phyloP scores from a whole-genome alignment of 768 basidiomycete species.

The Tricholoma furcatifolium region DNA sequence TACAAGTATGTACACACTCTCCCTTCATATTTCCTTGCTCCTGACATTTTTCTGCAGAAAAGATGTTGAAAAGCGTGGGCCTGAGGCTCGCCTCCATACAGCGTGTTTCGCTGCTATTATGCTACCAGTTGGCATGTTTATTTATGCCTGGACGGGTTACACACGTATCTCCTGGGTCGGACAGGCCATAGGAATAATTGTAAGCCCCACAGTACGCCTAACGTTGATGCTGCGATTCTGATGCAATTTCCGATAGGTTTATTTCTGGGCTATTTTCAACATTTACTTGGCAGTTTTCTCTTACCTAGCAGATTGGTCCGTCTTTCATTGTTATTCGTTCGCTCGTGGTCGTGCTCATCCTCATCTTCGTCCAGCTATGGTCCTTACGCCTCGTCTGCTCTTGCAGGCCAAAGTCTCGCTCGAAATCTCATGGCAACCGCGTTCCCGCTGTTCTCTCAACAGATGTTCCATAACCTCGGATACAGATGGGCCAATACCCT shows the following conservation, averaged over 20 bases:
- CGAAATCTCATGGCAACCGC: slow-evolving; percentile 49
- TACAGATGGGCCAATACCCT: slow-evolving; percentile 63
- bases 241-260: slow-evolving; percentile 34
- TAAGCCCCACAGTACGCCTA: slow-evolving; percentile 12
- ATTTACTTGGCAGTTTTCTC: slow-evolving; percentile 61
- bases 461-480: slow-evolving; percentile 54
- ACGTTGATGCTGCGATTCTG: background rate
- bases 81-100: slow-evolving; percentile 61
- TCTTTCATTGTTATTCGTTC: no score
- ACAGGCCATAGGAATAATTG: slow-evolving; percentile 50
- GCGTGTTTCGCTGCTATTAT: slow-evolving; percentile 54
- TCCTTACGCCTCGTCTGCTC: slow-evolving; percentile 64
- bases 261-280: slow-evolving; percentile 48
- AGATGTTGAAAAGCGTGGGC: slow-evolving; percentile 32
- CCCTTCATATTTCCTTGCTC: background rate
- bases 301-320: slow-evolving; percentile 65
- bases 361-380: slow-evolving; percentile 38
- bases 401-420: slow-evolving; percentile 65
- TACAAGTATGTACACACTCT: slow-evolving; percentile 42
- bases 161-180: slow-evolving; percentile 59
- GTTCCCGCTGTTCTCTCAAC: slow-evolving; percentile 63
- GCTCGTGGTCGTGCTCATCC: background rate
- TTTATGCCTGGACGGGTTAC: slow-evolving; percentile 70
- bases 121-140: slow-evolving; percentile 62
- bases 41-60: slow-evolving; percentile 21